Conservation (phyloP, 352 stramenopile genomes). For the Nothophytophthora sp. region DNA sequence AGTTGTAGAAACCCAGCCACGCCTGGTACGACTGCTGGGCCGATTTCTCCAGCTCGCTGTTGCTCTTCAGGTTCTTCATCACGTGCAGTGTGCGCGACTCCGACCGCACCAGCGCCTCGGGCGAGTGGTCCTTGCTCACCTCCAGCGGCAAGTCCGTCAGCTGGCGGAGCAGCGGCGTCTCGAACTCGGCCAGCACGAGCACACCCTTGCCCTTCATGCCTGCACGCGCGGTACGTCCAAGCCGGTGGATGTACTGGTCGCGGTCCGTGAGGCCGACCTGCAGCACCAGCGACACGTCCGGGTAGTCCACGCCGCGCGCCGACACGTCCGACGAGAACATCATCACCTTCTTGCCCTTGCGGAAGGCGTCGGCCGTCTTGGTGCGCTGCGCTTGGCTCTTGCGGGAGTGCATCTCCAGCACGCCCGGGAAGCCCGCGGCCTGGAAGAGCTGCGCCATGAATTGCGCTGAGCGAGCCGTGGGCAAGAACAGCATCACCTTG, state of each 20-base stretch:
- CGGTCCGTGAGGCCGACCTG: conserved; percentile 85
- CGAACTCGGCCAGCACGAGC: conserved; percentile 86
- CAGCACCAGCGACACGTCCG: conserved; percentile 90
- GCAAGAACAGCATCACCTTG: conserved; percentile 97
- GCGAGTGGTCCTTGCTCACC: conserved; percentile 15
- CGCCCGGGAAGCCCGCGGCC: conserved; percentile 55
- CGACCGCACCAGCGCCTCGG: conserved; percentile 16
- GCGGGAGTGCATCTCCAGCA: conserved; percentile 96
- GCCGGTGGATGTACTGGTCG: conserved; percentile 96
- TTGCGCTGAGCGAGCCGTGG: conserved; percentile 84
- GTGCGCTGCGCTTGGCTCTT: conserved; percentile 93
- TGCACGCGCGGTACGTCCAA: conserved; percentile 92
- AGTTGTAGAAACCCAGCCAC: conserved; percentile 96
- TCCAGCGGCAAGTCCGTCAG: conserved; percentile 68
- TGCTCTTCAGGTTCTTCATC: conserved; percentile 38
- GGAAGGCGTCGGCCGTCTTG: conserved; percentile 90
- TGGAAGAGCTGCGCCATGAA: conserved; percentile 93
- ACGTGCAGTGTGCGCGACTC: conserved; percentile 28
- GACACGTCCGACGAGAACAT: conserved; percentile 96
- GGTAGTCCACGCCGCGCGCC: conserved; percentile 95
- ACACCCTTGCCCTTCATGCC: conserved; percentile 86
- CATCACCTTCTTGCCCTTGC: conserved; percentile 79
- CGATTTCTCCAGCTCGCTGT: conserved; percentile 72
- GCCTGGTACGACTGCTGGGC: conserved; percentile 92
- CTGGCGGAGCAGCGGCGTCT: conserved; percentile 69